Evolutionary conservation across 2,329 filamentous ascomycete genomes (phyloP).

Genomic region (Mycosphaerella arachidis): DNA sequence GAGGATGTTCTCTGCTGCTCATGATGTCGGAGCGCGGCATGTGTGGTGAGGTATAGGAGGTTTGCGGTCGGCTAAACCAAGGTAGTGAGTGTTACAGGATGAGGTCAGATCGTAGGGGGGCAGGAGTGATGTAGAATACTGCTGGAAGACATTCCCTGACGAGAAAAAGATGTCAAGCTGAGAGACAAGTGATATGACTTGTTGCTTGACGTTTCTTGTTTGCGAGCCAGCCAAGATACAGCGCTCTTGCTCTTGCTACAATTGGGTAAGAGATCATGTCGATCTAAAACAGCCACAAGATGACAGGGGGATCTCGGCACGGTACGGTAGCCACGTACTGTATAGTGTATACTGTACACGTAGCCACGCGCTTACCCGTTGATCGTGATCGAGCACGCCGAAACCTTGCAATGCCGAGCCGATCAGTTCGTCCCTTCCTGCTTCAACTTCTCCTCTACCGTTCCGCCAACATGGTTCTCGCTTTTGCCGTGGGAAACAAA

Average conservation of each 20-base stretch:
- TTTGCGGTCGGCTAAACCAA: background rate
- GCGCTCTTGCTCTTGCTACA: background rate
- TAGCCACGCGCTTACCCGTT: too few relatives aligned
- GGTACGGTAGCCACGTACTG: too few relatives aligned
- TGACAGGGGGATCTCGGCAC: too few relatives aligned
- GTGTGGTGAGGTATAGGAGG: background rate
- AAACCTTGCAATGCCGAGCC: too few relatives aligned
- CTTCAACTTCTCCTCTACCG: too few relatives aligned
- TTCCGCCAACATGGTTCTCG: too few relatives aligned
- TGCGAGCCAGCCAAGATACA: background rate
- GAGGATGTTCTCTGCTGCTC: slow-evolving; percentile 1
- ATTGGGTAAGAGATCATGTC: background rate
- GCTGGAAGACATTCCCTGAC: background rate
- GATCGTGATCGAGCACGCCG: too few relatives aligned
- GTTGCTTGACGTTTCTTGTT: background rate
- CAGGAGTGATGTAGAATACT: background rate
- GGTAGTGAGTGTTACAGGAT: background rate
- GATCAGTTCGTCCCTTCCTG: too few relatives aligned
- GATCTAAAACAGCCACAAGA: too few relatives aligned
- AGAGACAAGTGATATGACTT: background rate
- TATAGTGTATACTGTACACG: too few relatives aligned
- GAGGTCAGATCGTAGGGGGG: background rate
- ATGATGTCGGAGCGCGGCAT: slow-evolving; percentile 3
- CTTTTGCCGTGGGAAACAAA: too few relatives aligned
- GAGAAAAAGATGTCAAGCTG: background rate